Evolutionary conservation across 139 green algal genomes (phyloP).

Genomic region (Penium margaritaceum): DNA sequence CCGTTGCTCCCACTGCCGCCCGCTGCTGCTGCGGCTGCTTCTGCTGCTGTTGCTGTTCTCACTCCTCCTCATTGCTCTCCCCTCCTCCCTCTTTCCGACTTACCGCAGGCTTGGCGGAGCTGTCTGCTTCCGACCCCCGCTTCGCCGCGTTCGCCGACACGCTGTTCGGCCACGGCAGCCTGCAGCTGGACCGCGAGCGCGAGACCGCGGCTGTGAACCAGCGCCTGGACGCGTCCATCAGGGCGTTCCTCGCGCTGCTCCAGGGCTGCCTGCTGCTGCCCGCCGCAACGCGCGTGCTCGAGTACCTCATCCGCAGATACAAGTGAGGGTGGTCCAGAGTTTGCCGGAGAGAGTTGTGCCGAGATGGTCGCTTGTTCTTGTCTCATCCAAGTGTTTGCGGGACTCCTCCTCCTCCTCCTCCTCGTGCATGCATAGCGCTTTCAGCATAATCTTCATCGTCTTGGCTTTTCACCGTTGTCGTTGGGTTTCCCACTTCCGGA

Average conservation of each 20-base stretch:
- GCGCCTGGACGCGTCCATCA: conserved; percentile 43
- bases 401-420: no score
- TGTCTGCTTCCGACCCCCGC: conserved; percentile 57
- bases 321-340: no score
- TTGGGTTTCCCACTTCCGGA: no score
- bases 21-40: background rate
- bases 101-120: conserved; percentile 68
- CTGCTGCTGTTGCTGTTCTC: background rate
- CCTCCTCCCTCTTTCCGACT: background rate
- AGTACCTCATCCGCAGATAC: conserved; percentile 77
- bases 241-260: conserved; percentile 64
- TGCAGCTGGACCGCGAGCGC: conserved; percentile 56
- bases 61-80: background rate
- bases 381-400: no score
- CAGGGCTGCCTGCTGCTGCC: conserved; percentile 64
- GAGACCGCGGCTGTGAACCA: conserved; percentile 54
- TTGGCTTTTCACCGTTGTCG: no score
- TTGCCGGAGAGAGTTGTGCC: no score
- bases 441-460: no score
- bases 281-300: conserved; percentile 65
- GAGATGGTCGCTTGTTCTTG: no score
- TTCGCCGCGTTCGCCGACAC: conserved; percentile 60
- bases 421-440: no score
- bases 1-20: no score
- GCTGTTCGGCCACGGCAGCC: conserved; percentile 60